Evolutionary conservation across 2,329 filamentous ascomycete species (phyloP).

Genomic region (Colletotrichum kahawae): DNA sequence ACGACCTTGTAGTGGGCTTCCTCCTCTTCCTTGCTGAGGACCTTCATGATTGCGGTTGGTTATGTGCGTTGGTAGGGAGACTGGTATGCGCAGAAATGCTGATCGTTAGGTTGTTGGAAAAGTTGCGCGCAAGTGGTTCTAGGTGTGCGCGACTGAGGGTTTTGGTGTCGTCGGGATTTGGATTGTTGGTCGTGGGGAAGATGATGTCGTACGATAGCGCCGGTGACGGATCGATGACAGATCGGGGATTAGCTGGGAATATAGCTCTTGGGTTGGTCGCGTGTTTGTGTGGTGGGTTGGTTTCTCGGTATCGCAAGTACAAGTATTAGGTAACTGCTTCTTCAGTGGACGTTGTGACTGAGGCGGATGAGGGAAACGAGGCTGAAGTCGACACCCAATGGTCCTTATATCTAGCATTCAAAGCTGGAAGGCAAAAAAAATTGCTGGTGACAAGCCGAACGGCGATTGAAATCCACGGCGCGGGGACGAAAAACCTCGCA

Average conservation of each 20-base stretch:
- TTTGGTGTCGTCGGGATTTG: slow-evolving; percentile 1
- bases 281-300: background rate
- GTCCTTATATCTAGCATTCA: slow-evolving; percentile 4
- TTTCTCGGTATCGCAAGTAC: background rate
- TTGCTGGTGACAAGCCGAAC: slow-evolving; percentile 5
- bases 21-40: slow-evolving; percentile 94
- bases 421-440: background rate
- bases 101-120: background rate
- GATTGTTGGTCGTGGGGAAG: background rate
- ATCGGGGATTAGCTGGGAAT: background rate
- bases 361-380: background rate
- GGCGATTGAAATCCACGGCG: slow-evolving; percentile 15
- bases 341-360: background rate
- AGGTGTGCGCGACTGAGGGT: background rate
- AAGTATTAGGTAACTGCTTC: background rate
- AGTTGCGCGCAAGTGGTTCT: background rate
- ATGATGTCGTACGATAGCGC: slow-evolving; percentile 15
- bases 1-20: slow-evolving; percentile 82
- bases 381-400: background rate
- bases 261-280: background rate
- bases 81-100: background rate
- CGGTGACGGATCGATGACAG: slow-evolving; percentile 17
- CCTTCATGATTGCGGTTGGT: slow-evolving; percentile 73
- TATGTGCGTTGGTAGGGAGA: background rate
- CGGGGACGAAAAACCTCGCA: slow-evolving; percentile 9